Conservation (phyloP, 306 rosid genomes). For the Notholithocarpus densiflorus region DNA sequence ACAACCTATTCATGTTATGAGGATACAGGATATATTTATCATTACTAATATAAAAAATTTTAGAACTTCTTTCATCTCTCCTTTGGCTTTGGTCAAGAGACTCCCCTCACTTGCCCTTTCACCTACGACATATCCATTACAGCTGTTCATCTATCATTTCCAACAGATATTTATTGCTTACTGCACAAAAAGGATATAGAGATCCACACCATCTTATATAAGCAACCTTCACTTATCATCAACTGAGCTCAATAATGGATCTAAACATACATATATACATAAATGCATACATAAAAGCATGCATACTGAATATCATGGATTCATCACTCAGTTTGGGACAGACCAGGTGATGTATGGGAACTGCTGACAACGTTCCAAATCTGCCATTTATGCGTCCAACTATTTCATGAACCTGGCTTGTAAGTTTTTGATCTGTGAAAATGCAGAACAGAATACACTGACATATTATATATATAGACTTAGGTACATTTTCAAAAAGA, state of each 20-base stretch:
- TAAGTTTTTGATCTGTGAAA: slow-evolving; percentile 81
- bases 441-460: slow-evolving; percentile 24
- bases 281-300: neutral
- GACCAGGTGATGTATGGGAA: slow-evolving; percentile 94
- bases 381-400: slow-evolving; percentile 93
- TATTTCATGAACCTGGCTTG: slow-evolving; percentile 96
- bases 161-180: neutral
- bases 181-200: neutral
- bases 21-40: too few relatives aligned
- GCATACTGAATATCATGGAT: neutral
- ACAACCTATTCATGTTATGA: too few relatives aligned
- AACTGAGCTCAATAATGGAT: neutral
- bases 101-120: neutral
- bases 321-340: slow-evolving; percentile 17
- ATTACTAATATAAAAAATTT: too few relatives aligned
- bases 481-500: neutral
- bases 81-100: neutral
- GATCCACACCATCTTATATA: neutral
- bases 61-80: neutral
- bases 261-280: neutral
- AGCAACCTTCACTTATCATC: neutral
- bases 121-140: neutral
- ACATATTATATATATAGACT: neutral
- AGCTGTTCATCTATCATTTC: neutral
- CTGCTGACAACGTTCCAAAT: slow-evolving; percentile 73